Percentiles rank a stretch among this genome's conserved stretches.
Evolutionary conservation across 768 basidiomycete species (phyloP).

Genomic region (Mrakia blollopis): DNA sequence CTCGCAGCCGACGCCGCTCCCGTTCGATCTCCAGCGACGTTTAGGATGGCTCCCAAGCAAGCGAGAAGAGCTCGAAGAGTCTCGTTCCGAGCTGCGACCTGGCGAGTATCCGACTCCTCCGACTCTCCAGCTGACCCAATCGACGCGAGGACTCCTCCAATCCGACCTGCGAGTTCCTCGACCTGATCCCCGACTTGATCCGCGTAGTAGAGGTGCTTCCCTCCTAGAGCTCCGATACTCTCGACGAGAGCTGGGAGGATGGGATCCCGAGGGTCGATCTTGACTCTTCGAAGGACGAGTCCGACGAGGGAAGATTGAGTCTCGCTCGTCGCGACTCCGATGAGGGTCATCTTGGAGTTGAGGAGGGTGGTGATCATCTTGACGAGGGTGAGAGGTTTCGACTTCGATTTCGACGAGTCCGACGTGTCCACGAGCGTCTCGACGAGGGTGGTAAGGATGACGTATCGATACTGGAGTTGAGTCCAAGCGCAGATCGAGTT

Average conservation of each 20-base stretch:
- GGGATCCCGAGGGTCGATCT: constrained; percentile 58
- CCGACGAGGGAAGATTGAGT: constrained; percentile 72
- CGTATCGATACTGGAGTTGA: constrained; percentile 88
- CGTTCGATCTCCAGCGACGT: neutral
- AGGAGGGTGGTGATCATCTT: constrained; percentile 79
- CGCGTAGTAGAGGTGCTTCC: constrained; percentile 83
- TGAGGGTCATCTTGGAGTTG: constrained; percentile 67
- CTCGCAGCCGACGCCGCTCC: neutral
- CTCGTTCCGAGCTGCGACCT: neutral
- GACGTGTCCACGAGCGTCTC: constrained; percentile 60
- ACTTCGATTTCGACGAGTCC: constrained; percentile 27
- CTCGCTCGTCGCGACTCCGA: constrained; percentile 87
- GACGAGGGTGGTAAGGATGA: constrained; percentile 75
- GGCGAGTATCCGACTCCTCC: neutral
- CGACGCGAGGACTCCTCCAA: constrained; percentile 48
- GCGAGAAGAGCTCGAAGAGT: constrained; percentile 15
- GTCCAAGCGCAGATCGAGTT: constrained; percentile 76
- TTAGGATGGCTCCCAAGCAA: neutral
- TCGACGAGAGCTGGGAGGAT: constrained; percentile 65
- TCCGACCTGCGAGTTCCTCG: constrained; percentile 70
- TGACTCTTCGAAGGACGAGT: constrained; percentile 65
- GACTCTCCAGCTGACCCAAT: neutral
- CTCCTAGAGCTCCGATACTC: constrained; percentile 73
- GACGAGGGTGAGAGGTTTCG: constrained; percentile 56
- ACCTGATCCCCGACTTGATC: constrained; percentile 93